Conservation (phyloP, 2,329 filamentous ascomycete genomes). For the Cladosporium phlei region DNA sequence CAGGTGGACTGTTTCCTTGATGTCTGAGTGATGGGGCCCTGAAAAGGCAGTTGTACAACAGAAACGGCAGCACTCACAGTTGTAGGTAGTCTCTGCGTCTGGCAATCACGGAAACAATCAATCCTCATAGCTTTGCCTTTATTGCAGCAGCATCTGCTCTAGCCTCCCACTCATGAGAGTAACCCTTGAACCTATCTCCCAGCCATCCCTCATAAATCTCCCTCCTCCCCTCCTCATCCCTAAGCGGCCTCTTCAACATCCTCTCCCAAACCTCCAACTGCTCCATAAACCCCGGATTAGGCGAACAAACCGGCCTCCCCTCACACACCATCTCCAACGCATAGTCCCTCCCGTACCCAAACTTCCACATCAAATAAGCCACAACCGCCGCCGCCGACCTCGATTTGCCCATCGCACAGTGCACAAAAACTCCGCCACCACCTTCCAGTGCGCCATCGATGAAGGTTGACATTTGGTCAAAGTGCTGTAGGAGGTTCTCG, state of each 20-base stretch:
- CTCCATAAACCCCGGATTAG: constrained; percentile 82
- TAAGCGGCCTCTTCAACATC: constrained; percentile 53
- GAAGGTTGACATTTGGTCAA: constrained; percentile 71
- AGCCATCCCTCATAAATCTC: constrained; percentile 33
- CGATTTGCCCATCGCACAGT: constrained; percentile 91
- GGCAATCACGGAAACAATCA: too few species aligned
- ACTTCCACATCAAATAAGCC: constrained; percentile 69
- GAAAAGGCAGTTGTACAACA: too few species aligned
- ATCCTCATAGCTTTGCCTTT: constrained; percentile 20
- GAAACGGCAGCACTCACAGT: too few species aligned
- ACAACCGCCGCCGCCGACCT: constrained; percentile 77
- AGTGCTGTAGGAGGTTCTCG: constrained; percentile 73
- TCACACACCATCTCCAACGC: constrained; percentile 66
- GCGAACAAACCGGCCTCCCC: constrained; percentile 69
- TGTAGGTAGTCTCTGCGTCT: too few species aligned
- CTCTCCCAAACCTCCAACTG: constrained; percentile 79
- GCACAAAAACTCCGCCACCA: constrained; percentile 59
- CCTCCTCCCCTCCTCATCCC: constrained; percentile 20
- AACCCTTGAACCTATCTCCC: constrained; percentile 30
- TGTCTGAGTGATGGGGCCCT: not conserved
- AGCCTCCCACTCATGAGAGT: constrained; percentile 36
- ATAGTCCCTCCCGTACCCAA: constrained; percentile 48
- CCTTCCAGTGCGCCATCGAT: constrained; percentile 67
- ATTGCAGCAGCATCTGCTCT: constrained; percentile 23
- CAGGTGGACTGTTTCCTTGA: not conserved